A percentile compares a stretch with the other conserved stretches of the same genome.
phyloP scores from a whole-genome alignment of 257 asterid species.

The Linderniella brevidens region DNA sequence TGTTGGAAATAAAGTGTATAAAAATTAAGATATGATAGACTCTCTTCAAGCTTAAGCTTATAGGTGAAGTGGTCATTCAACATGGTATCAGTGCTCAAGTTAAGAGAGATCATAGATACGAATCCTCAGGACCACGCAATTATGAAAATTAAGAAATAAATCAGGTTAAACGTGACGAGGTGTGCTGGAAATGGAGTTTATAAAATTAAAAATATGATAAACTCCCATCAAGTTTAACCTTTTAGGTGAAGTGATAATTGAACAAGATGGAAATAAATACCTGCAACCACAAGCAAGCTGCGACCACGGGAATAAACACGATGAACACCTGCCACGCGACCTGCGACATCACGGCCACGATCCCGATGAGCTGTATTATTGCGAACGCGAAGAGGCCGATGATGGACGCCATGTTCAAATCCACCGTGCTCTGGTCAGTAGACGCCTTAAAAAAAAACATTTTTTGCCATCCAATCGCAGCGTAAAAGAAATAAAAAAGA shows the following conservation, averaged over 20 bases:
- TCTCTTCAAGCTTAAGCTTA: too few relatives aligned
- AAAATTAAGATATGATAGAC: too few relatives aligned
- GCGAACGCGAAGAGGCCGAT: conserved; percentile 48
- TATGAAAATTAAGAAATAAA: too few relatives aligned
- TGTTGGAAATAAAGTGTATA: too few relatives aligned
- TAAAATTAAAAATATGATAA: too few relatives aligned
- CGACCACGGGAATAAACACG: conserved; percentile 51
- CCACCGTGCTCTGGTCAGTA: conserved; percentile 74
- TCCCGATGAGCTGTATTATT: conserved; percentile 54
- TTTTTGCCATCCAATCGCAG: not conserved
- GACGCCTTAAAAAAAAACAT: conserved; percentile 1
- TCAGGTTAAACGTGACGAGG: too few relatives aligned
- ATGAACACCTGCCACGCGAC: conserved; percentile 83
- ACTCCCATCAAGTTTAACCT: too few relatives aligned
- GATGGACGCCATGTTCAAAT: conserved; percentile 37
- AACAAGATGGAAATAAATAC: conserved; percentile 14
- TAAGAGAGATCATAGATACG: too few relatives aligned
- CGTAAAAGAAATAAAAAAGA: not conserved
- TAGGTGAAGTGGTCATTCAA: too few relatives aligned
- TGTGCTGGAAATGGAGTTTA: too few relatives aligned
- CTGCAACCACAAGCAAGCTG: conserved; percentile 65
- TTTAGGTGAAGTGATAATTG: not conserved
- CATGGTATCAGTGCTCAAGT: too few relatives aligned
- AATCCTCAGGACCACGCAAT: too few relatives aligned
- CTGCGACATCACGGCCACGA: conserved; percentile 69